phyloP scores from a whole-genome alignment of 2,329 filamentous ascomycete species.

The Fusarium sp. region DNA sequence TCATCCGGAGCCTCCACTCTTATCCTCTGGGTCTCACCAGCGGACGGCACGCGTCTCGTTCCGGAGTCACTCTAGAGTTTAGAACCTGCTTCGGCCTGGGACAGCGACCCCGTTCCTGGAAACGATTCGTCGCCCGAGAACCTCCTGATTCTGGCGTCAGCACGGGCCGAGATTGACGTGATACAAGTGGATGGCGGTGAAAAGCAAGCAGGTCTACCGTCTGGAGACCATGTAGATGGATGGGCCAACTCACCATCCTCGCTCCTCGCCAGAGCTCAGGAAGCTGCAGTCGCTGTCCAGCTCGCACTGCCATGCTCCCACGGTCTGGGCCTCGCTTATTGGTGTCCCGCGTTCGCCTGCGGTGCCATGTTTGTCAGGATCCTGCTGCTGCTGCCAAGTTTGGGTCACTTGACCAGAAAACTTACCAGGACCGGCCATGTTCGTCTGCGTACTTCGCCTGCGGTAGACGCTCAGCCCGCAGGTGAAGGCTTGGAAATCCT shows the following conservation, averaged over 20 bases:
- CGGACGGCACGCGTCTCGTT: slow-evolving; percentile 7
- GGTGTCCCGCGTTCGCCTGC: slow-evolving; percentile 18
- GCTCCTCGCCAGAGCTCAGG: slow-evolving; percentile 81
- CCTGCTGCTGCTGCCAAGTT: background rate
- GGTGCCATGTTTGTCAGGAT: slow-evolving; percentile 27
- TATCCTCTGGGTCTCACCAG: slow-evolving; percentile 1
- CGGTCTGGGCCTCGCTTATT: slow-evolving; percentile 35
- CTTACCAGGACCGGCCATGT: slow-evolving; percentile 24
- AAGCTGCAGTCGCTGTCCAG: slow-evolving; percentile 89
- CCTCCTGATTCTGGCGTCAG: slow-evolving; percentile 46
- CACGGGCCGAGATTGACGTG: slow-evolving; percentile 12
- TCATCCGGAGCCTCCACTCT: background rate
- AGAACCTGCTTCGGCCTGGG: slow-evolving; percentile 43
- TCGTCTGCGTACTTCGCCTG: slow-evolving; percentile 26
- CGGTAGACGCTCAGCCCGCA: slow-evolving; percentile 79
- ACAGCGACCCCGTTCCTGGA: slow-evolving; percentile 52
- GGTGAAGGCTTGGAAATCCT: slow-evolving; percentile 89
- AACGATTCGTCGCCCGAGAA: slow-evolving; percentile 71
- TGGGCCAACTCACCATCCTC: slow-evolving; percentile 78
- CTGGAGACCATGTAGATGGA: slow-evolving; percentile 5
- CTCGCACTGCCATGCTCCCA: slow-evolving; percentile 83
- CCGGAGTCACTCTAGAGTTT: slow-evolving; percentile 45
- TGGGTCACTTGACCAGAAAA: slow-evolving; percentile 21
- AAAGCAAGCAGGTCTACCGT: slow-evolving; percentile 22
- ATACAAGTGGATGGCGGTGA: slow-evolving; percentile 15